Evolutionary conservation across 2,329 filamentous ascomycete genomes (phyloP).

Genomic region (Xylariaceae sp.): DNA sequence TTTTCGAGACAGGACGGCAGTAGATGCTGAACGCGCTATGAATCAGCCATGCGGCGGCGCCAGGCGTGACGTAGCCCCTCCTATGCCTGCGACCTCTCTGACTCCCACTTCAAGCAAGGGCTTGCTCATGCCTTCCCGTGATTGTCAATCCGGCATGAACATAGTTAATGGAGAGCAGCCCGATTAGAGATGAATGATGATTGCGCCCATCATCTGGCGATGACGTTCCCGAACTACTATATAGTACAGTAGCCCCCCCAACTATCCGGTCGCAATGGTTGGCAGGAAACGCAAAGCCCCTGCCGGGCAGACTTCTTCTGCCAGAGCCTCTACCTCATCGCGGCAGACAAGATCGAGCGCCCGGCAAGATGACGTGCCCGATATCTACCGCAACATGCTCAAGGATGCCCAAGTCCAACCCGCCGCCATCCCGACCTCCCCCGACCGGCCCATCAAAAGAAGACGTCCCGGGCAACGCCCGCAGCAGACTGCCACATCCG

Average conservation of each 20-base stretch:
- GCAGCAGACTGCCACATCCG: constrained; percentile 20
- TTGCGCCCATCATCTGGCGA: neutral
- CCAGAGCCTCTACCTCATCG: constrained; percentile 17
- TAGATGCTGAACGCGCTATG: constrained; percentile 6
- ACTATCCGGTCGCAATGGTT: constrained; percentile 19
- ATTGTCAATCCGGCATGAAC: neutral
- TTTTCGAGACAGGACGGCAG: constrained; percentile 7
- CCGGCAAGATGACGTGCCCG: constrained; percentile 26
- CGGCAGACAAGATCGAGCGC: constrained; percentile 25
- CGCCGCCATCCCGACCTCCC: constrained; percentile 16
- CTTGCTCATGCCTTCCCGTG: neutral
- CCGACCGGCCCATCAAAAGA: constrained; percentile 42
- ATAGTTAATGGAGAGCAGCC: neutral
- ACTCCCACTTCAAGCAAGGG: neutral
- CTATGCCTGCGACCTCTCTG: neutral
- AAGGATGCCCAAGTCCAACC: constrained; percentile 42
- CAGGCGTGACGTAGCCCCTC: constrained; percentile 15
- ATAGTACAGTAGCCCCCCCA: neutral
- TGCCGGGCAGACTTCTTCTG: constrained; percentile 9
- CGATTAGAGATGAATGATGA: neutral
- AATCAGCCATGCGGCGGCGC: neutral
- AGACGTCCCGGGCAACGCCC: constrained; percentile 33
- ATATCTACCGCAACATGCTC: constrained; percentile 48
- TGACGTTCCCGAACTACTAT: neutral
- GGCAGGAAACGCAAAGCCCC: constrained; percentile 27